phyloP scores from a whole-genome alignment of 2,329 filamentous ascomycete genomes.

The Fusarium domesticum region DNA sequence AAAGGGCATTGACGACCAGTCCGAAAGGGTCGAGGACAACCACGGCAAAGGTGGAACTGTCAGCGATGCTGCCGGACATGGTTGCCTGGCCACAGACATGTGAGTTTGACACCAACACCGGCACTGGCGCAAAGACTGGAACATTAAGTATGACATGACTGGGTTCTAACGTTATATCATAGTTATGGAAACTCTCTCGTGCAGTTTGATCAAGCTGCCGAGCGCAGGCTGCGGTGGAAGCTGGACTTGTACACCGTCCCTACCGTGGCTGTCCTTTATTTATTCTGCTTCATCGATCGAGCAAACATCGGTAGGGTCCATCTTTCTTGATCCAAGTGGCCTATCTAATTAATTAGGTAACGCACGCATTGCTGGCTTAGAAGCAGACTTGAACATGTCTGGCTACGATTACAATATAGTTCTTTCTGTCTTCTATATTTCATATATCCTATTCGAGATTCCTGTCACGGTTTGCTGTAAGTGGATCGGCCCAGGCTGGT shows the following conservation, averaged over 20 bases:
- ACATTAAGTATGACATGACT: background rate
- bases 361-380: slow-evolving; percentile 56
- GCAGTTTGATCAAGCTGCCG: slow-evolving; percentile 40
- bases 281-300: slow-evolving; percentile 74
- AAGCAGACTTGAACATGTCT: slow-evolving; percentile 52
- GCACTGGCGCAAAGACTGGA: no score
- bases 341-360: slow-evolving; percentile 31
- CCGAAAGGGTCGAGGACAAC: slow-evolving; percentile 20
- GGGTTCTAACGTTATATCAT: background rate
- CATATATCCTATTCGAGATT: slow-evolving; percentile 65
- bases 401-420: slow-evolving; percentile 62
- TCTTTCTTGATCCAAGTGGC: background rate
- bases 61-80: slow-evolving; percentile 22
- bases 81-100: slow-evolving; percentile 24
- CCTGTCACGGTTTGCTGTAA: slow-evolving; percentile 62
- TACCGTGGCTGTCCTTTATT: slow-evolving; percentile 62
- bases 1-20: slow-evolving; percentile 21
- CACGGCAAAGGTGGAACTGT: slow-evolving; percentile 7
- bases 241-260: slow-evolving; percentile 65
- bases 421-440: slow-evolving; percentile 62
- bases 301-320: slow-evolving; percentile 61
- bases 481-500: slow-evolving; percentile 63
- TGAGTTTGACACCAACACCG: slow-evolving; percentile 9
- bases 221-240: slow-evolving; percentile 57
- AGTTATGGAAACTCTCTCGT: slow-evolving; percentile 28